Conservation (phyloP, 805 yeast genomes). For the Ogataea corticis region DNA sequence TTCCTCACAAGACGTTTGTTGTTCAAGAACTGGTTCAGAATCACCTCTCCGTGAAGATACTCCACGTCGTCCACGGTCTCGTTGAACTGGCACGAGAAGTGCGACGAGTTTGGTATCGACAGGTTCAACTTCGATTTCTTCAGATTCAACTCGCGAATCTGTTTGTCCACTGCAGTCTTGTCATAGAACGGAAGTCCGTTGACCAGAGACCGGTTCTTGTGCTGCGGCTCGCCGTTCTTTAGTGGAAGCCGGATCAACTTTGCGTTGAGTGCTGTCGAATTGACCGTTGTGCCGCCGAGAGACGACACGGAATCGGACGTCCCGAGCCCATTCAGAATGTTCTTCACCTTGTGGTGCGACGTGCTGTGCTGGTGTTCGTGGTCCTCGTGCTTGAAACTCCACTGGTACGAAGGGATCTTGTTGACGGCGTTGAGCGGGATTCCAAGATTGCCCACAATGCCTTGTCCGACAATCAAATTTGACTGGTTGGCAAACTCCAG, state of each 20-base stretch:
- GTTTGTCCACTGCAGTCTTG: slow-evolving; percentile 26
- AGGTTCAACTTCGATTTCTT: slow-evolving; percentile 32
- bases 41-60: slow-evolving; percentile 49
- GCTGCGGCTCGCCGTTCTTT: slow-evolving; percentile 13
- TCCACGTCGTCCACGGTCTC: slow-evolving; percentile 47
- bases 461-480: slow-evolving; percentile 34
- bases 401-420: slow-evolving; percentile 37
- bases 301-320: slow-evolving; percentile 27
- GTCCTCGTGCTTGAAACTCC: slow-evolving; percentile 34
- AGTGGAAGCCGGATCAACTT: slow-evolving; percentile 32
- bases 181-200: slow-evolving; percentile 48
- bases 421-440: slow-evolving; percentile 32
- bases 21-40: slow-evolving; percentile 44
- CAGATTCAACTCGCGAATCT: slow-evolving; percentile 25
- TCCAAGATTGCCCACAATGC: slow-evolving; percentile 35
- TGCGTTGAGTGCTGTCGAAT: slow-evolving; percentile 29
- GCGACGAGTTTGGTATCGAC: slow-evolving; percentile 29
- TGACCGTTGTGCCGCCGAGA: slow-evolving; percentile 27
- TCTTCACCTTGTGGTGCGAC: slow-evolving; percentile 25
- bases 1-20: slow-evolving; percentile 42
- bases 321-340: slow-evolving; percentile 28
- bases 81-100: slow-evolving; percentile 28
- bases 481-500: slow-evolving; percentile 21
- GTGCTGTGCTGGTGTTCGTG: slow-evolving; percentile 21
- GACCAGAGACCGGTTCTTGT: slow-evolving; percentile 24